Conservation (phyloP, 139 green algal genomes). For the Coelastrella sp. region DNA sequence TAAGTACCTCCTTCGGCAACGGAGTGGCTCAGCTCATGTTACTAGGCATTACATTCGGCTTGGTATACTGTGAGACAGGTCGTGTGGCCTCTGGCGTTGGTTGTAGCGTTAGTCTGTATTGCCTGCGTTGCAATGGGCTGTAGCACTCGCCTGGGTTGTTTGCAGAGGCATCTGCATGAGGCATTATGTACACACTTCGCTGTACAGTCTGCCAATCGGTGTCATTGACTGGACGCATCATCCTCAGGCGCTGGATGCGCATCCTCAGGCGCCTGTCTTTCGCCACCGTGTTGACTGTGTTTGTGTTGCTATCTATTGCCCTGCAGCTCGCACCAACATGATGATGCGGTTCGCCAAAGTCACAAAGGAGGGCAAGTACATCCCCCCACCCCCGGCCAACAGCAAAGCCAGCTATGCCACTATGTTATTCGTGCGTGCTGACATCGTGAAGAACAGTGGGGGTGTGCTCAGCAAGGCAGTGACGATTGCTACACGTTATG, state of each 20-base stretch:
- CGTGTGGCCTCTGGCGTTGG: too few species aligned
- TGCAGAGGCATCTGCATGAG: too few species aligned
- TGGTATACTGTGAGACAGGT: too few species aligned
- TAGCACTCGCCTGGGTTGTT: too few species aligned
- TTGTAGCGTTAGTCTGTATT: too few species aligned
- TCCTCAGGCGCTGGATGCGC: too few species aligned
- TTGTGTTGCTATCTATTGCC: neutral
- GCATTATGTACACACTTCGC: too few species aligned
- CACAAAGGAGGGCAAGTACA: slow-evolving; percentile 84
- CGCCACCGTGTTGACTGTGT: neutral
- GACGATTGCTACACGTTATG: slow-evolving; percentile 92
- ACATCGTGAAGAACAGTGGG: slow-evolving; percentile 81
- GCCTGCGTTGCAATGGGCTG: too few species aligned
- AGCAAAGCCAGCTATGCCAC: slow-evolving; percentile 93
- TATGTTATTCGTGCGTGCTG: slow-evolving; percentile 94
- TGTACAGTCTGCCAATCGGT: too few species aligned
- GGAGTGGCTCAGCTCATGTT: too few species aligned
- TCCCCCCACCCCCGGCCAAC: slow-evolving; percentile 87
- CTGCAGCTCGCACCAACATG: slow-evolving; percentile 84
- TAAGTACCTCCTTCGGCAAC: slow-evolving; percentile 39
- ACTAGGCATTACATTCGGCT: too few species aligned
- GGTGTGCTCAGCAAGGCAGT: slow-evolving; percentile 79
- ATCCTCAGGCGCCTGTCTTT: neutral
- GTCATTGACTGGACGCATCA: too few species aligned
- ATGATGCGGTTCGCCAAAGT: slow-evolving; percentile 91